phyloP scores from a whole-genome alignment of 1,284 basidiomycete species.

The Irpex rosettiformis region DNA sequence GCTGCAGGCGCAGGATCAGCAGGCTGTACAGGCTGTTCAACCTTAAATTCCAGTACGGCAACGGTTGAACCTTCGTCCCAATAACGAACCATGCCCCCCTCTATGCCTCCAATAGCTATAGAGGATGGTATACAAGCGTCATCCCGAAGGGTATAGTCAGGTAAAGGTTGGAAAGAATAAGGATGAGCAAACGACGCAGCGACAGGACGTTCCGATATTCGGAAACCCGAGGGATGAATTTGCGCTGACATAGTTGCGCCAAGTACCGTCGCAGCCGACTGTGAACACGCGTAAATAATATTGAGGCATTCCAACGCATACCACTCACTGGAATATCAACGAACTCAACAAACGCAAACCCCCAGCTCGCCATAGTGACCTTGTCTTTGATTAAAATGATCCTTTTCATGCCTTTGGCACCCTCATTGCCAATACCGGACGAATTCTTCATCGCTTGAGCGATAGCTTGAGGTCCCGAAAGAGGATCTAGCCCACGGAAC shows the following conservation, averaged over 20 bases:
- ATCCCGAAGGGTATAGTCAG: constrained; percentile 68
- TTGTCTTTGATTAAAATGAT: constrained; percentile 88
- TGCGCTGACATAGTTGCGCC: constrained; percentile 79
- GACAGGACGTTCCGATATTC: constrained; percentile 81
- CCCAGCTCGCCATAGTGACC: constrained; percentile 78
- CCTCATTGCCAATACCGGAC: constrained; percentile 62
- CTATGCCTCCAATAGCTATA: constrained; percentile 60
- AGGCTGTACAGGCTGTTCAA: constrained; percentile 55
- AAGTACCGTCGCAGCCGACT: constrained; percentile 73
- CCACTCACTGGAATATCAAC: constrained; percentile 69
- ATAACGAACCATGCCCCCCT: constrained; percentile 72
- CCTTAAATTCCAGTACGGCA: constrained; percentile 74
- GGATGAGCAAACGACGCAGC: constrained; percentile 88
- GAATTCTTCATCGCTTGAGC: constrained; percentile 72
- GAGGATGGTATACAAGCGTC: constrained; percentile 70
- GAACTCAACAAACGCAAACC: constrained; percentile 91
- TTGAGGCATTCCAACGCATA: background rate
- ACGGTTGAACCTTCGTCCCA: constrained; percentile 79
- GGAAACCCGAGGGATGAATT: constrained; percentile 83
- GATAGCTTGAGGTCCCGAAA: constrained; percentile 84
- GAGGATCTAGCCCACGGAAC: constrained; percentile 82
- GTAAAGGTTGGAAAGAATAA: constrained; percentile 78
- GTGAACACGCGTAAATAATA: constrained; percentile 10
- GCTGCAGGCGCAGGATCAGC: constrained; percentile 33
- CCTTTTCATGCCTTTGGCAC: constrained; percentile 79